Percentiles rank a stretch among this genome's conserved stretches.
Evolutionary conservation across 2,329 filamentous ascomycete genomes (phyloP).

Genomic region (Aspergillus proliferans): DNA sequence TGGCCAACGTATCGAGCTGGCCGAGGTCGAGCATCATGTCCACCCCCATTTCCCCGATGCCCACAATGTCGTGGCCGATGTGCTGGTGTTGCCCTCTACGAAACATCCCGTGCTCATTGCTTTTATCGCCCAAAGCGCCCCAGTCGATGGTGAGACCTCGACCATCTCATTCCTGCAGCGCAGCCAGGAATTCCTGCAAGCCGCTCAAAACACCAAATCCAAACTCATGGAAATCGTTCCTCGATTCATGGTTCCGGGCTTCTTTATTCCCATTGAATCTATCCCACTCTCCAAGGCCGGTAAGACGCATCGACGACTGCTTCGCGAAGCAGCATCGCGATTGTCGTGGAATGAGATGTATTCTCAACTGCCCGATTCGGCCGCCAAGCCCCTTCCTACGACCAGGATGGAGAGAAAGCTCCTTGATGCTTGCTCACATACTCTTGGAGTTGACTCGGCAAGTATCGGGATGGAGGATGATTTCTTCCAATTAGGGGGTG

Average conservation of each 20-base stretch:
- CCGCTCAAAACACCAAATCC: background rate
- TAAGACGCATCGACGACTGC: background rate
- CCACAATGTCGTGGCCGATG: background rate
- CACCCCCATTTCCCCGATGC: background rate
- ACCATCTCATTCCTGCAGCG: background rate
- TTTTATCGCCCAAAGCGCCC: background rate
- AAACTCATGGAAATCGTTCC: background rate
- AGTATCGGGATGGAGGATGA: constrained; percentile 18
- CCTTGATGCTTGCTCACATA: constrained; percentile 15
- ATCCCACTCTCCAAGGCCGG: background rate
- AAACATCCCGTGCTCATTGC: background rate
- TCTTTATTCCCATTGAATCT: background rate
- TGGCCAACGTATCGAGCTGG: constrained; percentile 22
- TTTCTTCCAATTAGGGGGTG: constrained; percentile 28
- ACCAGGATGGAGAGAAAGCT: constrained; percentile 9
- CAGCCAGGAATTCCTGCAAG: background rate
- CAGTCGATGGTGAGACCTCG: no score
- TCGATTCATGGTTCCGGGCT: background rate
- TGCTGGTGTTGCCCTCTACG: background rate
- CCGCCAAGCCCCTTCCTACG: constrained; percentile 1
- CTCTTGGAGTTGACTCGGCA: constrained; percentile 13
- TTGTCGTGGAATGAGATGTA: background rate
- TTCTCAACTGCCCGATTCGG: background rate
- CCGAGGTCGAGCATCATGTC: constrained; percentile 21
- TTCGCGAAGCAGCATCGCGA: background rate